These are phyloP conservation scores for Fragilaria radians DNA, from an alignment of 108 stramenopile species.

Conservation along the genomic window DNA sequence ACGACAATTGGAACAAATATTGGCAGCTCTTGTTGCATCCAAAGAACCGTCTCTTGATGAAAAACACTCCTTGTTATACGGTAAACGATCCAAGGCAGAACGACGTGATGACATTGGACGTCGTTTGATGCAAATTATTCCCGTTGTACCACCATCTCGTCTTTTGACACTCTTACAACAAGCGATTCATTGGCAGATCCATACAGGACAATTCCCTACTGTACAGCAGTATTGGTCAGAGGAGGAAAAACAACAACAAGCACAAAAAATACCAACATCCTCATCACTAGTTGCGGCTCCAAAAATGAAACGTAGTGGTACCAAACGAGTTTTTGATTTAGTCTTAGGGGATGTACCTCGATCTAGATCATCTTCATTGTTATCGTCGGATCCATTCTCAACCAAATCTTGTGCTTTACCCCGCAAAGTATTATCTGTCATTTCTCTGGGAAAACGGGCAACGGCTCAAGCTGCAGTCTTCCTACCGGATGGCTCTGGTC, in stretches of 20 bases:
- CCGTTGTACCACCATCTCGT: conserved; percentile 61
- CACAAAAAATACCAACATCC: conserved; percentile 9
- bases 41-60: conserved; percentile 2
- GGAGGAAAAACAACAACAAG: conserved; percentile 29
- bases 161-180: conserved; percentile 83
- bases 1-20: conserved; percentile 49
- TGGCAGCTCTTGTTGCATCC: conserved; percentile 48
- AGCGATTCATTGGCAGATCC: conserved; percentile 84
- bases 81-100: conserved; percentile 30
- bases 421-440: conserved; percentile 33
- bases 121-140: conserved; percentile 36
- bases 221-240: conserved; percentile 24
- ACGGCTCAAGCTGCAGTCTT: conserved; percentile 71
- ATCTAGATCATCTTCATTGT: conserved; percentile 13
- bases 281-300: no score
- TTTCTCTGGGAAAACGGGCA: conserved; percentile 82
- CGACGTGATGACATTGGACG: conserved; percentile 66
- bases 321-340: conserved; percentile 57
- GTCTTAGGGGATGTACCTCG: conserved; percentile 53
- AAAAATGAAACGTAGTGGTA: conserved; percentile 24
- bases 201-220: conserved; percentile 58
- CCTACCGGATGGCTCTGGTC: conserved; percentile 53
- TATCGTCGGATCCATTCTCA: background rate
- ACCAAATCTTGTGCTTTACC: conserved; percentile 38
- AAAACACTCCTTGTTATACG: conserved; percentile 18